phyloP scores from a whole-genome alignment of 768 basidiomycete species.

The Xanthoconium stramineum region DNA sequence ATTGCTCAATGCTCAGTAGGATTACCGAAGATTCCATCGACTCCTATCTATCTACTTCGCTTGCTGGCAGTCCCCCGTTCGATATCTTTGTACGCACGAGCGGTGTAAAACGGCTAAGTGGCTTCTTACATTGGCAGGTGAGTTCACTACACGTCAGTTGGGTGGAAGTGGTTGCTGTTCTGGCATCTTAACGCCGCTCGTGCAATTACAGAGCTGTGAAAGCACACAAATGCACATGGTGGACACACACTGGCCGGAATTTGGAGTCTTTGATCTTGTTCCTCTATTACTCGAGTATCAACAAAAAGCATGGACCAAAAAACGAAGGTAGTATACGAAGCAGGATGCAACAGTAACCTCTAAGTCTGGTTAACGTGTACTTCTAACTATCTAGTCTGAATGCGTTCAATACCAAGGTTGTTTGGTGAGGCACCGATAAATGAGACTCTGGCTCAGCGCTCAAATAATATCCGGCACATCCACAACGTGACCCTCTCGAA shows the following conservation, averaged over 20 bases:
- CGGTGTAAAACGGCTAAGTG: slow-evolving; percentile 51
- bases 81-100: slow-evolving; percentile 92
- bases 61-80: slow-evolving; percentile 70
- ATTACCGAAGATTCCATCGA: slow-evolving; percentile 64
- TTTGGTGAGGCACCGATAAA: too few relatives aligned
- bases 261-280: slow-evolving; percentile 81
- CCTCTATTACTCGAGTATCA: slow-evolving; percentile 90
- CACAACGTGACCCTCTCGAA: too few relatives aligned
- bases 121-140: slow-evolving; percentile 65
- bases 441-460: too few relatives aligned
- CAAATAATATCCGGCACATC: too few relatives aligned
- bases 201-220: slow-evolving; percentile 59
- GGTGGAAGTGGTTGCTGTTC: too few relatives aligned
- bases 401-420: too few relatives aligned
- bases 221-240: slow-evolving; percentile 86
- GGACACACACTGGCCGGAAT: slow-evolving; percentile 87
- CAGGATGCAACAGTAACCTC: too few relatives aligned
- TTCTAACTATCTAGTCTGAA: too few relatives aligned
- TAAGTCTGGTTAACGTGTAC: too few relatives aligned
- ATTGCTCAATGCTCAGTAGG: too few relatives aligned
- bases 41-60: slow-evolving; percentile 60
- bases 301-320: slow-evolving; percentile 51
- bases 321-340: not conserved
- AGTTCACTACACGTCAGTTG: too few relatives aligned
- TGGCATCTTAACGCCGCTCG: too few relatives aligned